Base-by-base conservation (phyloP, 2,329 filamentous ascomycete genomes). In the Scorias spongiosa region DNA sequence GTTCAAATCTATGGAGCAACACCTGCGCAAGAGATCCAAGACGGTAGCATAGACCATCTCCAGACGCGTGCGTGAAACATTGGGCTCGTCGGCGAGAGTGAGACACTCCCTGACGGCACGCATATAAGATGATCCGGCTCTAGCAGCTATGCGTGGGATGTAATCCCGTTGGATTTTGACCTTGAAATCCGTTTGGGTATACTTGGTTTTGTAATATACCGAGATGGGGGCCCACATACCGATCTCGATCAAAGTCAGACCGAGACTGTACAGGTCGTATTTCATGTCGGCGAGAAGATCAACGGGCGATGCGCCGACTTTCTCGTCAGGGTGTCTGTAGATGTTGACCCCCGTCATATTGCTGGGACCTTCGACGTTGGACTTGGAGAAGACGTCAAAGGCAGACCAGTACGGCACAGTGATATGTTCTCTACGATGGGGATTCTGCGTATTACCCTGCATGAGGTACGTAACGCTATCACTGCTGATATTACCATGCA, bases 51-150 rank as follows among this genome's bases (percentile, higher is more conserved):
- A 62, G 9, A 54, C 48, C 7, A 51, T 54, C 18, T 57, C 55
- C 9, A 48, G 2, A 42, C 47, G 39, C 49, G 55, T 30, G 58
- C 44, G 37, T 48, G 42, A 17, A 48, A 49, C 38, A 45, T 50
- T 29, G 52, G 50, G 46, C 12, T 54, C 50, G 36, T 86, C 80
- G 2, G 81, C 77, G n/a, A 81, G 78, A 46, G 70, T 70, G 68
- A 81, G 79, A 53, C 82, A 87, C 2, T 75, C 71, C 55, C 82
- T 74, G 2, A 85, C 81, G 1, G 81, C 82, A 55, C 79, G 81
- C 72, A 78, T 80, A 60, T 86, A 89, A 0, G 82, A 68, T 7
- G 76, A 81, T 11, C 83, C 82, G 51, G 83, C 87, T 56, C 76
- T 75, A 2, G 76, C 74, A 0, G 78, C 72, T 1, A 86, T 65